Base-by-base conservation (phyloP, 2,329 filamentous ascomycete genomes). In the Plenodomus biglobosus region DNA sequence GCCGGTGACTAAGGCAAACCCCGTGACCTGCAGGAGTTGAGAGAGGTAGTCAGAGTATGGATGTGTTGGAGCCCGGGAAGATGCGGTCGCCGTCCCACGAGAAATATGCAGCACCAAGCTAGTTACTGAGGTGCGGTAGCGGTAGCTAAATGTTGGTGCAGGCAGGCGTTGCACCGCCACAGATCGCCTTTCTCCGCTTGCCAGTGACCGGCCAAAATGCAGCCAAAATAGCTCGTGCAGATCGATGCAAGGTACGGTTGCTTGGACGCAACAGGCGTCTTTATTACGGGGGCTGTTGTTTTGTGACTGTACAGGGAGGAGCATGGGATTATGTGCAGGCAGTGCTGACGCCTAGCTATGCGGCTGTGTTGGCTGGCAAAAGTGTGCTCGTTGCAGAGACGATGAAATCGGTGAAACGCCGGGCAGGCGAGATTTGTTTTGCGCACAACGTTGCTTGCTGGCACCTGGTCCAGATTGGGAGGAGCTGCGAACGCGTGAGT, bases 81-180 rank as follows among this genome's bases (percentile, higher is more conserved):
- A 24, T 27, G 44, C 49, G 42, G 44, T 38, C 15, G 43, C 21
- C 32, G 40, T n/a, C n/a, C n/a, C n/a, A n/a, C 37, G 42, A 46
- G 30, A 51, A 32, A 36, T 34, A 24, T 43, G 34, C 40, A 17
- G 36, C 22, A 37, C 50, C 47, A 46, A 45, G 53, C 38, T 39
- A 42, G 36, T 22, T 15, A 20, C 37, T n/a, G n/a, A n/a, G 40
- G 41, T 40, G 44, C 42, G 48, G 35, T 44, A 40, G 44, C 42
- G 48, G 35, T 44, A 40, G 39, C 27, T 32, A 32, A 15, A 15
- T 6, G 27, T 32, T 15, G 27, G 15, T 32, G 27, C 27, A 32
- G 22, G 22, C 22, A 24, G 13, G 22, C 22, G 47, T 48, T 54
- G 46, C 55, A 52, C 50, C 53, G 48, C 55, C 53, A 58, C 53